A percentile compares a stretch with the other conserved stretches of the same genome.
Conservation (phyloP, 2,329 filamentous ascomycete species). For the Fusarium sp. region DNA sequence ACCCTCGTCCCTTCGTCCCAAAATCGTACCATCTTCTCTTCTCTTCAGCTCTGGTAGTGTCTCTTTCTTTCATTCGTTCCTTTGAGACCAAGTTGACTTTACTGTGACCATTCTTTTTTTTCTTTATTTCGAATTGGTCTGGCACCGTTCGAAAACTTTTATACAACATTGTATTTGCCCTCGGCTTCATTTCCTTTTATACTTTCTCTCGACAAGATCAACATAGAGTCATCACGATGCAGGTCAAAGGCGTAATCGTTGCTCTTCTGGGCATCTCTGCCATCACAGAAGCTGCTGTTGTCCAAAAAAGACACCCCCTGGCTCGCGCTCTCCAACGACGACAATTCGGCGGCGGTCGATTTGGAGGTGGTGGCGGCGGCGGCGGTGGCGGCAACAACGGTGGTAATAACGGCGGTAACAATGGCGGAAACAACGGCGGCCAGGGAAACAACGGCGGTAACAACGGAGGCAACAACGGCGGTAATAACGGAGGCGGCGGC, state of each 20-base stretch:
- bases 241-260: constrained; percentile 62
- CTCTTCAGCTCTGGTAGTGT: constrained; percentile 62
- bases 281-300: constrained; percentile 59
- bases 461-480: constrained; percentile 44
- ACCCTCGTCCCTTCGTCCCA: constrained; percentile 47
- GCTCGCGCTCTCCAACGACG: constrained; percentile 55
- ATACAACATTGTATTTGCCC: constrained; percentile 25
- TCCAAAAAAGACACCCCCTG: constrained; percentile 54
- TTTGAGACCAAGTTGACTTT: constrained; percentile 47
- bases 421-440: constrained; percentile 35
- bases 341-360: constrained; percentile 51
- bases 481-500: constrained; percentile 36
- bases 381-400: constrained; percentile 44
- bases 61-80: constrained; percentile 62
- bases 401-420: constrained; percentile 43
- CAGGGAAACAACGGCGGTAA: constrained; percentile 34
- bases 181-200: constrained; percentile 19
- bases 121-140: constrained; percentile 59
- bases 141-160: constrained; percentile 56
- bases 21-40: constrained; percentile 50
- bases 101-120: constrained; percentile 61
- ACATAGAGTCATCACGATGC: constrained; percentile 57
- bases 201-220: constrained; percentile 38
- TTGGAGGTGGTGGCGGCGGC: constrained; percentile 32
- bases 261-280: constrained; percentile 62